Evolutionary conservation across 768 basidiomycete species (phyloP), one percentile per base, ranked within the genome.

Genomic region (Astraeus odoratus): DNA sequence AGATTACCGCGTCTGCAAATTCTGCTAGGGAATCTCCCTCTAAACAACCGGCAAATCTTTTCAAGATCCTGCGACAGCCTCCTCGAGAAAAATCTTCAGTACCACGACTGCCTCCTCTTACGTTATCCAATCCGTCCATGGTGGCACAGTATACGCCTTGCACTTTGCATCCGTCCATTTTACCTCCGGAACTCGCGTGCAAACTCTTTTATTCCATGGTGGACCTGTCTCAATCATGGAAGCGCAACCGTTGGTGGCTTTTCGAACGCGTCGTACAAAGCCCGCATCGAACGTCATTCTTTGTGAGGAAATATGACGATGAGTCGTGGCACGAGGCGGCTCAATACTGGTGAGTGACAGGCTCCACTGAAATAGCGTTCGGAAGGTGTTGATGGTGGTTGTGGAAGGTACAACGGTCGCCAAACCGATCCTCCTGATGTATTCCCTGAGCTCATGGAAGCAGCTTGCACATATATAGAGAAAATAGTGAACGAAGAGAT

Each of bases 371-470:
- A 23, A 39, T 10, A 51, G 10, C 41, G 30, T n/a, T 30, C 31
- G 24, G 26, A 41, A 42, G 10, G 13, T 29, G 35, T 52, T 52
- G 46, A 63, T 26, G n/a, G 22, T 16, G 19, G 6, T 23, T 41
- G n/a, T n/a, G n/a, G 10, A 48, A 90, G 86, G 87, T 91, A 91
- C 56, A 90, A 90, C 55, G 88, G 88, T 26, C 75, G 80, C 18
- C 62, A 62, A 52, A 80, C 78, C 1, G 75, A 74, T 3, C 58
- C 75, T 2, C 82, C 86, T 0, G 54, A 68, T 13, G 46, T 55
- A 1, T 91, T 90, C 52, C 78, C 82, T 18, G 59, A 71, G 13
- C 72, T 67, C 4, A 84, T 91, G 86, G 89, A 91, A 63, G 79
- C 80, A 53, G 88, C 87, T 4, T 90, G 89, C 59, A 56, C 64